A percentile compares a stretch with the other conserved stretches of the same genome.
Evolutionary conservation across 495 filamentous ascomycete genomes (phyloP).

Genomic region (Podospora comata): DNA sequence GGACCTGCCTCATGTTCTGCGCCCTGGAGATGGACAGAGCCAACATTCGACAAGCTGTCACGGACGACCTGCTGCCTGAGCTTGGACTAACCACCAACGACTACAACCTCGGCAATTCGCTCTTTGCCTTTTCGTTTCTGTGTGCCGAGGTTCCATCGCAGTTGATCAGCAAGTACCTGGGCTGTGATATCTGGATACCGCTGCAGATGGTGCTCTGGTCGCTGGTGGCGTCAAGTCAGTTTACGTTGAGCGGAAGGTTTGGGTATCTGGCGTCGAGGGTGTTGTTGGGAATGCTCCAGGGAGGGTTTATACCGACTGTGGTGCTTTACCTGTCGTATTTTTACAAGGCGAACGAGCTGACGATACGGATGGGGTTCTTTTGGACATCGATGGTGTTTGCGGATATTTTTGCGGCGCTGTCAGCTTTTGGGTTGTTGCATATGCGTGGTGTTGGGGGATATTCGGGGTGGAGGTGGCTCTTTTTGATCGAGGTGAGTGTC

Average conservation of each 20-base stretch:
- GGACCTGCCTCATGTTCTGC: constrained; percentile 61
- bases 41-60: constrained; percentile 54
- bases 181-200: constrained; percentile 79
- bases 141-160: constrained; percentile 73
- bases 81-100: constrained; percentile 54
- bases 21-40: constrained; percentile 56
- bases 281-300: constrained; percentile 60
- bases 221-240: constrained; percentile 64
- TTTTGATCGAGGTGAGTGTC: constrained; percentile 40
- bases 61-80: constrained; percentile 56
- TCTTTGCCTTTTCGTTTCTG: constrained; percentile 66
- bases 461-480: constrained; percentile 62
- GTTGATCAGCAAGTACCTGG: constrained; percentile 67
- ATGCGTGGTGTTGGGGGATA: constrained; percentile 52
- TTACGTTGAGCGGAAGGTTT: constrained; percentile 52
- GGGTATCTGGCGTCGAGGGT: constrained; percentile 60
- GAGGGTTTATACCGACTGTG: constrained; percentile 57
- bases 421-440: constrained; percentile 51
- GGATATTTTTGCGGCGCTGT: constrained; percentile 49
- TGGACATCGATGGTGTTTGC: constrained; percentile 54
- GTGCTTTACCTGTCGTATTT: constrained; percentile 69
- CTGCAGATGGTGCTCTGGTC: constrained; percentile 77
- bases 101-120: constrained; percentile 73
- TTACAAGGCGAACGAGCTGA: constrained; percentile 64
- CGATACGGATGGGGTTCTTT: constrained; percentile 60